A percentile compares a stretch with the other conserved stretches of the same genome.
Evolutionary conservation across 352 stramenopile species (phyloP).

Genomic region (Phytophthora macrochlamydospora): DNA sequence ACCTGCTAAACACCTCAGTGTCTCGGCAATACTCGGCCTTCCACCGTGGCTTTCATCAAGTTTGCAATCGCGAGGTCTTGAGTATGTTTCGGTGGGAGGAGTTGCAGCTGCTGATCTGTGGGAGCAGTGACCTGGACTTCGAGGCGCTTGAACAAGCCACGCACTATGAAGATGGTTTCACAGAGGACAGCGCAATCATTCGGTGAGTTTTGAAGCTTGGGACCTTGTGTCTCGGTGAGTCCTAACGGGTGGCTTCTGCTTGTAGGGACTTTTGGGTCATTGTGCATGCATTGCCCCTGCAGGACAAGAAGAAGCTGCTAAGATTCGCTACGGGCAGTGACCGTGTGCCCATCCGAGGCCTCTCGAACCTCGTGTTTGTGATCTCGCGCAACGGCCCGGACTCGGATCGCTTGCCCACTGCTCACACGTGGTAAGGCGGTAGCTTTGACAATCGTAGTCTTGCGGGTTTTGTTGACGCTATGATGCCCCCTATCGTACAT

Average conservation of each 20-base stretch:
- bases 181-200: conserved; percentile 65
- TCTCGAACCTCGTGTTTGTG: conserved; percentile 83
- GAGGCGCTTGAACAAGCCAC: conserved; percentile 75
- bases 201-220: conserved; percentile 32
- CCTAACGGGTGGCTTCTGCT: conserved; percentile 1
- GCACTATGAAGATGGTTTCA: conserved; percentile 81
- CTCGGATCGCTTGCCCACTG: conserved; percentile 80
- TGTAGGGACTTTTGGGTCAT: conserved; percentile 81
- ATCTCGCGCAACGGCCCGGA: conserved; percentile 87
- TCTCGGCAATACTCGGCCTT: conserved; percentile 73
- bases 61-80: conserved; percentile 74
- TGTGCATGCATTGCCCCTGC: conserved; percentile 75
- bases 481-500: conserved; percentile 10
- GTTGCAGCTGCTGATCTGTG: conserved; percentile 77
- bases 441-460: background rate
- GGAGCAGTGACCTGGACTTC: conserved; percentile 78
- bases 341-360: conserved; percentile 79
- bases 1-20: conserved; percentile 67
- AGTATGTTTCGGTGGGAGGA: conserved; percentile 86
- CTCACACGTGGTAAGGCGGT: conserved; percentile 78
- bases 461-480: conserved; percentile 4
- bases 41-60: conserved; percentile 75
- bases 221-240: background rate
- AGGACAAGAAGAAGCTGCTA: conserved; percentile 88
- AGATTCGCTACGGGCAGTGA: conserved; percentile 89